Evolutionary conservation across 306 rosid species (phyloP).

Genomic region (Cucurbita argyrosperma): DNA sequence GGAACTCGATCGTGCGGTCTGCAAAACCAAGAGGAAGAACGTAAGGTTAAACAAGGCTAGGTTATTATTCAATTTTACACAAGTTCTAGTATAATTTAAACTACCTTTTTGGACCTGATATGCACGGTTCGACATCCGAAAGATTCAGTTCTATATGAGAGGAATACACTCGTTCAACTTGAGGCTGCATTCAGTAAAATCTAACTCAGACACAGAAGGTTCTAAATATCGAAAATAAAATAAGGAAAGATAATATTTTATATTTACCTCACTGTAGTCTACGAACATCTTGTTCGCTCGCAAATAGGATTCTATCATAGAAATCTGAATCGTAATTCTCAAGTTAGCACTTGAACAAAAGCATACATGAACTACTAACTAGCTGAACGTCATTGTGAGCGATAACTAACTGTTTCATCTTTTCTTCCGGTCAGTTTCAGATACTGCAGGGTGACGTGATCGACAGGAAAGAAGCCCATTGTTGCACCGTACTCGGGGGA

Average conservation of each 20-base stretch:
- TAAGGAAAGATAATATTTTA: background rate
- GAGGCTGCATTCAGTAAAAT: conserved; percentile 39
- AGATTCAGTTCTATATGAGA: conserved; percentile 65
- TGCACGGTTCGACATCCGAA: conserved; percentile 74
- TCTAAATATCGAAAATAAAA: background rate
- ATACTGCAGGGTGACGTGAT: conserved; percentile 85
- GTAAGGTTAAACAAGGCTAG: background rate
- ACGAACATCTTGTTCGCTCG: conserved; percentile 87
- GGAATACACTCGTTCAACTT: conserved; percentile 65
- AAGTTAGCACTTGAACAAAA: conserved; percentile 21
- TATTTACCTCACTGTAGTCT: conserved; percentile 65
- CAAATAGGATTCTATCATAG: conserved; percentile 68
- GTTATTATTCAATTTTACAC: background rate
- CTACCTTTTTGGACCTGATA: conserved; percentile 96
- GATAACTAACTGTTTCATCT: conserved; percentile 54
- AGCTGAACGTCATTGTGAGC: background rate
- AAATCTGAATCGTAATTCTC: conserved; percentile 33
- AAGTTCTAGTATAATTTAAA: background rate
- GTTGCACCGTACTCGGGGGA: conserved; percentile 97
- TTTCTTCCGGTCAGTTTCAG: conserved; percentile 84
- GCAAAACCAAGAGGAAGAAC: background rate
- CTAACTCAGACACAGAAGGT: background rate
- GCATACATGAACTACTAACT: background rate
- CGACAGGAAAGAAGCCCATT: conserved; percentile 98
- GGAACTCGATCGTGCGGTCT: conserved; percentile 98